A percentile compares a stretch with the other conserved stretches of the same genome.
These are phyloP conservation scores for Hevea brasiliensis DNA, from an alignment of 345 rosid species.

Conservation along the genomic window DNA sequence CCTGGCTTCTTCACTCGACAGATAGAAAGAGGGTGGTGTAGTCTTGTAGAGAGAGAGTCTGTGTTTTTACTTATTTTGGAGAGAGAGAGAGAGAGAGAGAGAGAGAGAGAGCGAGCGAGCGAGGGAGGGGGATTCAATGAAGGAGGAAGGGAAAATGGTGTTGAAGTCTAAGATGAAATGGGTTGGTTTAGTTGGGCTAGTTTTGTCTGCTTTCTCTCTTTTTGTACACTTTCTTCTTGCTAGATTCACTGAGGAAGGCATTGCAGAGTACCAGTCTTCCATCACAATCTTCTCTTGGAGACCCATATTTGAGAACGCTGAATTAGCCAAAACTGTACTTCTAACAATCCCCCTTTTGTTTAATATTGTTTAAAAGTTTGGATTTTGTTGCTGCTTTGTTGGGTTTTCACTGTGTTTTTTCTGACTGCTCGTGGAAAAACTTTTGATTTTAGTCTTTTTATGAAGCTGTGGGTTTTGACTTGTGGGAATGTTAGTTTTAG, in stretches of 20 bases:
- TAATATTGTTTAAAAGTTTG: conserved; percentile 1
- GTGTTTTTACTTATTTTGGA: not conserved
- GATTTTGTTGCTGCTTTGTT: conserved; percentile 2
- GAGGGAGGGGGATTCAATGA: conserved; percentile 35
- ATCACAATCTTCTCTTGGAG: conserved; percentile 94
- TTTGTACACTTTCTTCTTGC: conserved; percentile 81
- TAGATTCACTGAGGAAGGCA: conserved; percentile 67
- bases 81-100: not conserved
- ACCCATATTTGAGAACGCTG: conserved; percentile 73
- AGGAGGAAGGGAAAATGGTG: conserved; percentile 74
- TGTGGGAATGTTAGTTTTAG: conserved; percentile 2
- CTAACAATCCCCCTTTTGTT: not conserved
- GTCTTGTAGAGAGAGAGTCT: not conserved
- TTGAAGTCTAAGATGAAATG: conserved; percentile 85
- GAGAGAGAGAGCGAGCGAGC: not conserved
- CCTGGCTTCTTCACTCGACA: too few relatives aligned
- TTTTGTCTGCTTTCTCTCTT: conserved; percentile 72
- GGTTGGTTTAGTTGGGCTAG: conserved; percentile 75
- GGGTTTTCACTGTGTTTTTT: conserved; percentile 11
- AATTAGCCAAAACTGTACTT: conserved; percentile 49
- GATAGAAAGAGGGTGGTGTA: not conserved
- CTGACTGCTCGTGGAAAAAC: not conserved
- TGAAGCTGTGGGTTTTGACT: not conserved
- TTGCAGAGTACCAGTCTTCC: conserved; percentile 79
- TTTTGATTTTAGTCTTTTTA: not conserved